phyloP scores from a whole-genome alignment of 2,329 filamentous ascomycete genomes.

The Pleurostoma richardsiae region DNA sequence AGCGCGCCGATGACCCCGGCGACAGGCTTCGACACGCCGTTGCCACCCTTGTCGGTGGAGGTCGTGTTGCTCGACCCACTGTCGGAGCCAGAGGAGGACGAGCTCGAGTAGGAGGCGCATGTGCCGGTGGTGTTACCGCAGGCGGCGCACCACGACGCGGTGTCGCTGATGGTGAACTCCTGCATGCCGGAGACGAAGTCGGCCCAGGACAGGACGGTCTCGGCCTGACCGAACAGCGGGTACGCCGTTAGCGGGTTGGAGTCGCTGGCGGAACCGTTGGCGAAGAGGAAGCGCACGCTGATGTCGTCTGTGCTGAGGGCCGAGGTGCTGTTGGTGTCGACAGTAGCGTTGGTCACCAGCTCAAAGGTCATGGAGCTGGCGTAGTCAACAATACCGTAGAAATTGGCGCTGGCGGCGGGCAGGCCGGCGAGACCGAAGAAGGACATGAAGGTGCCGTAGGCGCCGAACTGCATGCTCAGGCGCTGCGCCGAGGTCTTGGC shows the following conservation, averaged over 20 bases:
- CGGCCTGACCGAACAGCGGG: conserved; percentile 55
- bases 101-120: conserved; percentile 44
- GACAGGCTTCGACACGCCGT: conserved; percentile 61
- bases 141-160: conserved; percentile 64
- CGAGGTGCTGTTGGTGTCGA: conserved; percentile 28
- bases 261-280: conserved; percentile 49
- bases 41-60: conserved; percentile 11
- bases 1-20: conserved; percentile 79
- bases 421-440: conserved; percentile 58
- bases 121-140: conserved; percentile 69
- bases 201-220: conserved; percentile 57
- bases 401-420: conserved; percentile 48
- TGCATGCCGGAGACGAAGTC: conserved; percentile 61
- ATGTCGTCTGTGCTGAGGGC: conserved; percentile 32
- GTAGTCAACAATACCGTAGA: conserved; percentile 78
- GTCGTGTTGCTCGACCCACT: not conserved
- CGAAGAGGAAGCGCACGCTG: conserved; percentile 56
- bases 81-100: conserved; percentile 11
- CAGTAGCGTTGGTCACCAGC: conserved; percentile 52
- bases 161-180: conserved; percentile 62
- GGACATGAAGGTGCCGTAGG: conserved; percentile 56
- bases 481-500: conserved; percentile 26
- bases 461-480: conserved; percentile 53
- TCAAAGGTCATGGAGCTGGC: conserved; percentile 80
- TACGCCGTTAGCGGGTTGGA: conserved; percentile 45